phyloP scores from a whole-genome alignment of 495 filamentous ascomycete species.

The Talaromyces ruber region DNA sequence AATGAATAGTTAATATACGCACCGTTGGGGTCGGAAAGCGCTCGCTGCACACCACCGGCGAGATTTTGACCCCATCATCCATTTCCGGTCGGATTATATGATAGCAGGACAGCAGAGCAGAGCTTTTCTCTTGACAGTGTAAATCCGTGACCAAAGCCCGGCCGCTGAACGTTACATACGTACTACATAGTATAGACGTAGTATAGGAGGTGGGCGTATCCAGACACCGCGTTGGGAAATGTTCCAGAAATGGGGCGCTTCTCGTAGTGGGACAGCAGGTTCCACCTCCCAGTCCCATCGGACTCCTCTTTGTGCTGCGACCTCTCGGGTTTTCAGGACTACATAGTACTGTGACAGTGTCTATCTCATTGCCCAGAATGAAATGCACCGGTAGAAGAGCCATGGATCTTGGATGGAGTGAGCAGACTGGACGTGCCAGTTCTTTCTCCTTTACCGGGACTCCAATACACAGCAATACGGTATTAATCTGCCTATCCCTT shows the following conservation, averaged over 20 bases:
- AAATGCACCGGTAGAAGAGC: neutral
- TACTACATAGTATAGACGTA: too few species aligned
- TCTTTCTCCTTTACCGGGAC: neutral
- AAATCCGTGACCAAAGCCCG: neutral
- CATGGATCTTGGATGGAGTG: neutral
- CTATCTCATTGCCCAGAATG: neutral
- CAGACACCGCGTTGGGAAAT: neutral
- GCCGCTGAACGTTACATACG: too few species aligned
- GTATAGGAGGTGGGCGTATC: neutral
- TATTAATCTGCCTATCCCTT: neutral
- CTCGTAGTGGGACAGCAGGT: neutral
- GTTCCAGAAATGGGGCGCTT: constrained; percentile 3
- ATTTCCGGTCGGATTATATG: neutral
- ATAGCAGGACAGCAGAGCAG: neutral
- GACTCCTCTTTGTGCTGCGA: too few species aligned
- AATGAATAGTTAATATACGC: neutral
- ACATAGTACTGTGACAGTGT: neutral
- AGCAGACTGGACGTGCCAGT: neutral
- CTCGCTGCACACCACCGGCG: neutral
- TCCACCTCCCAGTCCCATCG: neutral
- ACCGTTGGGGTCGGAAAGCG: neutral
- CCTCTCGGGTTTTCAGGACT: neutral
- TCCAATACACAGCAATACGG: neutral
- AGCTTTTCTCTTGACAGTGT: neutral
- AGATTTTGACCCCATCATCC: neutral